Conservation (phyloP, 176 grass and related monocot genomes). For the Guadua angustifolia region DNA sequence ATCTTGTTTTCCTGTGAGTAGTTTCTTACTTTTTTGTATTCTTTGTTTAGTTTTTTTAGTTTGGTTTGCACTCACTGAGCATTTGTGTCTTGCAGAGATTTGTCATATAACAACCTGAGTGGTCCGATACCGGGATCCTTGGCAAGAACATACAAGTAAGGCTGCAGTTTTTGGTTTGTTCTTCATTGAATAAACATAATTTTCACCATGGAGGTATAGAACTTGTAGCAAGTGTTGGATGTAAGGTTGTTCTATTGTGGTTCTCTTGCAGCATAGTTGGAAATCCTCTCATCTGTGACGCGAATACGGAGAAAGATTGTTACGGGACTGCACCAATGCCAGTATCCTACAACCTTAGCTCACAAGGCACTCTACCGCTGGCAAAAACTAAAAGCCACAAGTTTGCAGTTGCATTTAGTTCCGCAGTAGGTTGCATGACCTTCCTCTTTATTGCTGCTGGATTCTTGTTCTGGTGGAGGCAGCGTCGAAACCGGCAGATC, state of each 20-base stretch:
- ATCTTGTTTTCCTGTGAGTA: slow-evolving; percentile 74
- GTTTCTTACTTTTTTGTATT: neutral
- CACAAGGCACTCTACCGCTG: slow-evolving; percentile 45
- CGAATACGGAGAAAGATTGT: slow-evolving; percentile 68
- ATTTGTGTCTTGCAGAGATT: slow-evolving; percentile 62
- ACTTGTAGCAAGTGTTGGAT: neutral
- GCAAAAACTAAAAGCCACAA: slow-evolving; percentile 63
- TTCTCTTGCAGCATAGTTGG: slow-evolving; percentile 84
- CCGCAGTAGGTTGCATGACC: slow-evolving; percentile 49
- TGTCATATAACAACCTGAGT: slow-evolving; percentile 93
- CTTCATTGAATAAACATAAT: neutral
- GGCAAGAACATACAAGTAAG: slow-evolving; percentile 90
- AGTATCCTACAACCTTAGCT: slow-evolving; percentile 69
- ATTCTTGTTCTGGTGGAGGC: slow-evolving; percentile 76
- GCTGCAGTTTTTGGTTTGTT: neutral
- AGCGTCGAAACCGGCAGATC: slow-evolving; percentile 70
- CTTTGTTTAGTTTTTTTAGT: neutral
- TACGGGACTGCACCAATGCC: slow-evolving; percentile 73
- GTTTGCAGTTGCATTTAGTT: slow-evolving; percentile 73
- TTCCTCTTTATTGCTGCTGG: slow-evolving; percentile 61
- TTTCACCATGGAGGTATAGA: neutral
- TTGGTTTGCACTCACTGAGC: neutral
- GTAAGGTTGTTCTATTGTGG: slow-evolving; percentile 23
- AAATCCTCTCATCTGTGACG: slow-evolving; percentile 85
- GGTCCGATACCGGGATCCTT: slow-evolving; percentile 67